Evolutionary conservation across 495 filamentous ascomycete species (phyloP).

Genomic region (Chaetomium cochliodes): DNA sequence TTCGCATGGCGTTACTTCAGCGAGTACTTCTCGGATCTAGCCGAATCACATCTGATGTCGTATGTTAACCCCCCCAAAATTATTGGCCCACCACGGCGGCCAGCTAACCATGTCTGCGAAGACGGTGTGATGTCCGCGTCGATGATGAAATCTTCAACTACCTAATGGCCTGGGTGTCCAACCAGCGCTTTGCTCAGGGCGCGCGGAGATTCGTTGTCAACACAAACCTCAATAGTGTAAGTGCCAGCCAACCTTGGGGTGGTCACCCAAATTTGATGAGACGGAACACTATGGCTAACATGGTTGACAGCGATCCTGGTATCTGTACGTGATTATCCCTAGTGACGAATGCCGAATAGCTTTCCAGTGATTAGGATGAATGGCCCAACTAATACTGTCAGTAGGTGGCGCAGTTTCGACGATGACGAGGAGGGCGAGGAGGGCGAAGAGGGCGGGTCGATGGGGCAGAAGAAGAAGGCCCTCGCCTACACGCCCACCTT

Average conservation of each 20-base stretch:
- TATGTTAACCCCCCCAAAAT: not conserved
- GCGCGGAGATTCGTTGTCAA: slow-evolving; percentile 62
- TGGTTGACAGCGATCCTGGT: not conserved
- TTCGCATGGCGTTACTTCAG: slow-evolving; percentile 53
- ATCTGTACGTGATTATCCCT: not conserved
- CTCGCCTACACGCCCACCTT: slow-evolving; percentile 64
- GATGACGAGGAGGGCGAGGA: slow-evolving; percentile 51
- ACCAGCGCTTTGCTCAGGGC: slow-evolving; percentile 56
- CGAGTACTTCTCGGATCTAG: slow-evolving; percentile 43
- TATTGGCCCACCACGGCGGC: no score
- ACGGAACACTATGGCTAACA: not conserved
- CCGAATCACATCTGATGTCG: slow-evolving; percentile 53
- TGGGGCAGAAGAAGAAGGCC: slow-evolving; percentile 46
- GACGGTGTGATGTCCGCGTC: slow-evolving; percentile 55
- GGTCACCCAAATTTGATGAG: not conserved
- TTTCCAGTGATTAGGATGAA: not conserved
- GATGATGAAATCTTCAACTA: slow-evolving; percentile 70
- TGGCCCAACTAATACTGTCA: not conserved
- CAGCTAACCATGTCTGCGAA: not conserved
- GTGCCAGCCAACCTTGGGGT: not conserved
- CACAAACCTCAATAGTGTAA: slow-evolving; percentile 47
- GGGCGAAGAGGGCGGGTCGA: slow-evolving; percentile 34
- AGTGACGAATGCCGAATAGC: not conserved
- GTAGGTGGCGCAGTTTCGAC: slow-evolving; percentile 43
- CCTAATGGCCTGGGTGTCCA: slow-evolving; percentile 67